Conservation (phyloP, 257 asterid species). For the Eucommia ulmoides region DNA sequence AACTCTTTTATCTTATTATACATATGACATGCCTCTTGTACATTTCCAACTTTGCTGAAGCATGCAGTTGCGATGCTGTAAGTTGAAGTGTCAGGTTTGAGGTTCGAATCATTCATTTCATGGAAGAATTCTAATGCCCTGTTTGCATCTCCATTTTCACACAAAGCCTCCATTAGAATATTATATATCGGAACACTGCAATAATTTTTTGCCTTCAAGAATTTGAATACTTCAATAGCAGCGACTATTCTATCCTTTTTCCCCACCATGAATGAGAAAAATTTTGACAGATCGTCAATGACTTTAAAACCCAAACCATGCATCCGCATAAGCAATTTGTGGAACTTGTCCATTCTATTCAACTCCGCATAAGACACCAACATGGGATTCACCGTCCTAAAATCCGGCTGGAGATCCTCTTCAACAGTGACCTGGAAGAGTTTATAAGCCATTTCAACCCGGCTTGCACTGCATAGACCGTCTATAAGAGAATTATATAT, state of each 20-base stretch:
- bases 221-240: conserved; percentile 60
- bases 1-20: conserved; percentile 55
- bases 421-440: conserved; percentile 52
- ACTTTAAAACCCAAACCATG: conserved; percentile 35
- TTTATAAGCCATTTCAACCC: conserved; percentile 65
- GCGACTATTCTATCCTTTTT: conserved; percentile 17
- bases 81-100: conserved; percentile 44
- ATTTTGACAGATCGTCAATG: conserved; percentile 31
- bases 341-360: conserved; percentile 55
- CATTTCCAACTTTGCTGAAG: conserved; percentile 37
- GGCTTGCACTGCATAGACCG: conserved; percentile 59
- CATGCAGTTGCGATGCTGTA: conserved; percentile 54
- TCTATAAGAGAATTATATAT: conserved; percentile 67
- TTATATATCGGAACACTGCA: conserved; percentile 44
- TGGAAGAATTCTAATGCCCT: conserved; percentile 53
- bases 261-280: conserved; percentile 46
- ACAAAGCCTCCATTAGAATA: conserved; percentile 57
- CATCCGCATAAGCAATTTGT: conserved; percentile 60
- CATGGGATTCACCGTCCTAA: conserved; percentile 55
- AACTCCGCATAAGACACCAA: conserved; percentile 51
- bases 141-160: conserved; percentile 39
- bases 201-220: conserved; percentile 33
- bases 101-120: conserved; percentile 33
- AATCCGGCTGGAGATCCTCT: conserved; percentile 82
- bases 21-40: conserved; percentile 57